phyloP scores from a whole-genome alignment of 345 rosid species.

The Luvunga scandens region DNA sequence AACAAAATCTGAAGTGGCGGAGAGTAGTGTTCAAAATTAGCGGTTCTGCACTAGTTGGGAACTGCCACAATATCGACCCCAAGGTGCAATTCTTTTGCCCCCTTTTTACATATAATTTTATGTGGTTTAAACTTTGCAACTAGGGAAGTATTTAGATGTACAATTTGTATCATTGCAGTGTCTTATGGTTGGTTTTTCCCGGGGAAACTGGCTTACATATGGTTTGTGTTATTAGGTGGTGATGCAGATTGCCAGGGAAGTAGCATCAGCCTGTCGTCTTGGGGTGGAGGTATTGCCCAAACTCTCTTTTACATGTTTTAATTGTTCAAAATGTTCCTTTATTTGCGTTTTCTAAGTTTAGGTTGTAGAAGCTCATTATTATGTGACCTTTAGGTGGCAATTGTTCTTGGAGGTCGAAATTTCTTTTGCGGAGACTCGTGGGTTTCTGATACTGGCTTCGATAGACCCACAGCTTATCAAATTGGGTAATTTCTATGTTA shows the following conservation, averaged over 20 bases:
- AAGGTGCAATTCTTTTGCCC: constrained; percentile 25
- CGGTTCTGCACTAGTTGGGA: constrained; percentile 43
- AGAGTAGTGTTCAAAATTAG: constrained; percentile 52
- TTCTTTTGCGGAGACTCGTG: constrained; percentile 47
- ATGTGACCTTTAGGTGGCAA: constrained; percentile 34
- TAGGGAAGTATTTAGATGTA: background rate
- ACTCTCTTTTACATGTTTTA: background rate
- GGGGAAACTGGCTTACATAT: background rate
- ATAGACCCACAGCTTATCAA: constrained; percentile 46
- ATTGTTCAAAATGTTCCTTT: background rate
- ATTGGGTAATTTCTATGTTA: constrained; percentile 31
- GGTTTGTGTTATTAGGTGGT: constrained; percentile 31
- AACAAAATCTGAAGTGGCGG: constrained; percentile 37
- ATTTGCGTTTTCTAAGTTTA: background rate
- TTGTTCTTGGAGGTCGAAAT: constrained; percentile 50
- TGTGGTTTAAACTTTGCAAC: background rate
- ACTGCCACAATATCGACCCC: constrained; percentile 39
- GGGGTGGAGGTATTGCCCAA: constrained; percentile 39
- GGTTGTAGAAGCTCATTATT: background rate
- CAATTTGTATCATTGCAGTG: background rate
- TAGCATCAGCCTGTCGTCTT: constrained; percentile 33
- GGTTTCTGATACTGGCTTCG: constrained; percentile 46
- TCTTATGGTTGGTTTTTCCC: background rate
- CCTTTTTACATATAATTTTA: background rate
- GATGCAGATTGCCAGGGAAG: constrained; percentile 48